Evolutionary conservation across 2,329 filamentous ascomycete species (phyloP).

Genomic region (Geosmithia morbida): DNA sequence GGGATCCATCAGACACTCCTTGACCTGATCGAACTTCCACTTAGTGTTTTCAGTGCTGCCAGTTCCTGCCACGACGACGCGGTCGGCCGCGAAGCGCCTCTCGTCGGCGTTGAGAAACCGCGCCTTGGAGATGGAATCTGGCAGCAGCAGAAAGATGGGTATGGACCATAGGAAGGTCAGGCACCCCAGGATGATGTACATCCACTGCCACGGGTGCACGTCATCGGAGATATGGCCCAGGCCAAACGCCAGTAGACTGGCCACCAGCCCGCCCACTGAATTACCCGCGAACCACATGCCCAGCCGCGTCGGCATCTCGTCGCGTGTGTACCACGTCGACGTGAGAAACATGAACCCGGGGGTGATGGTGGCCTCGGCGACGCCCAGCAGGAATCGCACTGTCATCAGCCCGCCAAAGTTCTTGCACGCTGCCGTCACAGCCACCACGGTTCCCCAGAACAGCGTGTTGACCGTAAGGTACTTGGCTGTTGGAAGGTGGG

Average conservation of each 20-base stretch:
- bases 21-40: constrained; percentile 35
- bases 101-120: constrained; percentile 41
- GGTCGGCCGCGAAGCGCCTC: constrained; percentile 27
- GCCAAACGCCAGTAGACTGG: constrained; percentile 37
- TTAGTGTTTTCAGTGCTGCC: constrained; percentile 31
- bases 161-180: constrained; percentile 36
- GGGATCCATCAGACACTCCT: constrained; percentile 39
- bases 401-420: constrained; percentile 34
- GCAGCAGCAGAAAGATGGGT: constrained; percentile 30
- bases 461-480: constrained; percentile 31
- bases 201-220: constrained; percentile 35
- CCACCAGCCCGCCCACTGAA: constrained; percentile 29
- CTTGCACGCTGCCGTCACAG: constrained; percentile 27
- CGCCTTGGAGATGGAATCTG: constrained; percentile 38
- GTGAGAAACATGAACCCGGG: constrained; percentile 42
- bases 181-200: constrained; percentile 40
- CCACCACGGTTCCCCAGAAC: constrained; percentile 34
- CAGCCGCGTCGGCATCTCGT: constrained; percentile 37
- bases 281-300: constrained; percentile 43
- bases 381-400: constrained; percentile 36
- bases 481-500: constrained; percentile 30
- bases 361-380: constrained; percentile 37
- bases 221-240: constrained; percentile 34
- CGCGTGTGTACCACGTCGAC: constrained; percentile 39
- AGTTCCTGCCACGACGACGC: constrained; percentile 33